A percentile compares a stretch with the other conserved stretches of the same genome.
These are phyloP conservation scores for Cercospora zeina DNA, from an alignment of 2,329 filamentous ascomycete genomes.

Conservation along the genomic window DNA sequence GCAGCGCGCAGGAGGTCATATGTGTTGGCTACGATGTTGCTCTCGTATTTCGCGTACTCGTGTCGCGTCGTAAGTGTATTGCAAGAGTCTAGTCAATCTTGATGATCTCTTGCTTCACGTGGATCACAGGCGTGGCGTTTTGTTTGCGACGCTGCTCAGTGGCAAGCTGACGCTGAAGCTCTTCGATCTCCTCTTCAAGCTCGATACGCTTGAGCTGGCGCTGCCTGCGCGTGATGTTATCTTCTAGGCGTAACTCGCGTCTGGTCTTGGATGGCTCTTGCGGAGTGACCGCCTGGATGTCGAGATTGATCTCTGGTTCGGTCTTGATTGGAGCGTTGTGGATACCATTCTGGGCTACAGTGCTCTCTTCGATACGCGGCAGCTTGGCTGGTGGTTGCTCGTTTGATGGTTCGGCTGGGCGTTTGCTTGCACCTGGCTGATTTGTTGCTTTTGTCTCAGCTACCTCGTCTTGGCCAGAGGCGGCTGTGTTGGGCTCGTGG, in stretches of 20 bases:
- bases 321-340: not conserved
- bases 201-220: not conserved
- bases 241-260: not conserved
- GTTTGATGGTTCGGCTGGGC: not conserved
- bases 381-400: not conserved
- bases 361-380: not conserved
- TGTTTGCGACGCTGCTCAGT: not conserved
- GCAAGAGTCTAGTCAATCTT: conserved; percentile 4
- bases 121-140: not conserved
- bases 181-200: not conserved
- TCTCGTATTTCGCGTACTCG: too few relatives aligned
- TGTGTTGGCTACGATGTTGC: too few relatives aligned
- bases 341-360: not conserved
- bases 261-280: not conserved
- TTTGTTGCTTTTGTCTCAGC: not conserved
- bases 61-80: too few relatives aligned
- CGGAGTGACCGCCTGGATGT: not conserved
- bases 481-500: not conserved
- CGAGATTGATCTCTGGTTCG: not conserved
- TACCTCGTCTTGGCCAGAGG: not conserved
- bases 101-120: not conserved
- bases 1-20: too few relatives aligned
- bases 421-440: not conserved
- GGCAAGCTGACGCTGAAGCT: not conserved
- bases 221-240: not conserved